phyloP scores from a whole-genome alignment of 768 basidiomycete genomes.

The Naematelia encephala region DNA sequence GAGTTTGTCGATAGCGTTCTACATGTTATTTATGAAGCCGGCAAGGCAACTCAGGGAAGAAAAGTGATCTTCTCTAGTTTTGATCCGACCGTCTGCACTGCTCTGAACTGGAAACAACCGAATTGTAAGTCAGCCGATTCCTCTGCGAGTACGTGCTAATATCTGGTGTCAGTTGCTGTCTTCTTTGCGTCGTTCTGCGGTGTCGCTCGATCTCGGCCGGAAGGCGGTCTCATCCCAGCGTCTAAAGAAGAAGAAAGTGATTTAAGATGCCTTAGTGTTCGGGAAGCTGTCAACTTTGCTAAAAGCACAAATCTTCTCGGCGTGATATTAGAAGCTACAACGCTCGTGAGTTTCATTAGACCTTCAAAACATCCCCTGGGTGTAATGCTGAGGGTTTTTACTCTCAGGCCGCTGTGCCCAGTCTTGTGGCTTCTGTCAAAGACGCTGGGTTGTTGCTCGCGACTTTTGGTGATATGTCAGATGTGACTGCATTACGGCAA shows the following conservation, averaged over 20 bases:
- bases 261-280: conserved; percentile 63
- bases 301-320: conserved; percentile 89
- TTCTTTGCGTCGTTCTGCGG: conserved; percentile 91
- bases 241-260: conserved; percentile 52
- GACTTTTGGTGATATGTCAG: conserved; percentile 65
- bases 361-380: no score
- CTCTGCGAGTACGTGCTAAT: neutral
- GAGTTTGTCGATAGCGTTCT: conserved; percentile 78
- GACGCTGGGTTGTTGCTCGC: conserved; percentile 84
- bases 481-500: conserved; percentile 44
- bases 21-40: conserved; percentile 70
- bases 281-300: conserved; percentile 89
- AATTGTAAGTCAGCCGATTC: conserved; percentile 64
- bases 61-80: conserved; percentile 90
- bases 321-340: conserved; percentile 77
- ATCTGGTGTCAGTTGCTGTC: conserved; percentile 59
- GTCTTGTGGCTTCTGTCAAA: conserved; percentile 80
- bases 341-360: conserved; percentile 63
- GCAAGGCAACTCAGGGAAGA: conserved; percentile 58
- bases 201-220: conserved; percentile 50
- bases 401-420: conserved; percentile 77
- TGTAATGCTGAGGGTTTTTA: conserved; percentile 10
- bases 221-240: conserved; percentile 25
- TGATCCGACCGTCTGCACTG: conserved; percentile 81
- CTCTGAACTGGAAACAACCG: conserved; percentile 98